Evolutionary conservation across 352 stramenopile genomes (phyloP), one percentile per base, ranked within the genome.

Genomic region (Peronospora belbahrii): DNA sequence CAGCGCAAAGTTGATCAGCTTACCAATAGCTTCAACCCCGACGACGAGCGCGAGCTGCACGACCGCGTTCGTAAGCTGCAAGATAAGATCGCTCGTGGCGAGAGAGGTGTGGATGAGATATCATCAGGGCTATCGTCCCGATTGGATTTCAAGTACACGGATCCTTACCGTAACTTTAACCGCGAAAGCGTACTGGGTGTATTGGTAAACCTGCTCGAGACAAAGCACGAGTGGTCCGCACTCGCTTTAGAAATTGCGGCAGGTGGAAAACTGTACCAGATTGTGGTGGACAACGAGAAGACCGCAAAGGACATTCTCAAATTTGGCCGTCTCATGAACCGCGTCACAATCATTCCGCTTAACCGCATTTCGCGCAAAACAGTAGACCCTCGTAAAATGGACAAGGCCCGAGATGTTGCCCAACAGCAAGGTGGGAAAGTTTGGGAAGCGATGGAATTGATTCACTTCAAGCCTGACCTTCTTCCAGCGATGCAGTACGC

Each of bases 321-420:
- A 56, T 96, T 97, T 50, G 96, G 96, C 6, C 90, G 96, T 31
- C 68, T 99, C 2, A 82, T 95, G 72, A 88, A 90, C 42, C 90
- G 96, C 23, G 96, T 99, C 14, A 99, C 96, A 4, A 98, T 99
- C 35, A 97, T 99, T 54, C 97, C 97, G 22, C 75, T 99, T 9
- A 97, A 99, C 59, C 96, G 97, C 47, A 98, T 99, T 67, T 85
- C 82, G 3, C 73, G 76, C 17, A 83, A 85, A 25, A 82, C 70
- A 0, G 60, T 95, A 7, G 76, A 86, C 25, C 64, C 55, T 14
- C 67, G 70, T 36, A 86, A 93, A 49, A 71, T 97, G 43, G 61
- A 83, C 15, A 83, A 74, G 34, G 92, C 93, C 8, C 72, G 70
- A 27, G 62, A 86, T 25, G 83, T 98, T 18, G 93, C 95, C 0